Evolutionary conservation across 305 asterid species (phyloP).

Genomic region (Fraxinus latifolia): DNA sequence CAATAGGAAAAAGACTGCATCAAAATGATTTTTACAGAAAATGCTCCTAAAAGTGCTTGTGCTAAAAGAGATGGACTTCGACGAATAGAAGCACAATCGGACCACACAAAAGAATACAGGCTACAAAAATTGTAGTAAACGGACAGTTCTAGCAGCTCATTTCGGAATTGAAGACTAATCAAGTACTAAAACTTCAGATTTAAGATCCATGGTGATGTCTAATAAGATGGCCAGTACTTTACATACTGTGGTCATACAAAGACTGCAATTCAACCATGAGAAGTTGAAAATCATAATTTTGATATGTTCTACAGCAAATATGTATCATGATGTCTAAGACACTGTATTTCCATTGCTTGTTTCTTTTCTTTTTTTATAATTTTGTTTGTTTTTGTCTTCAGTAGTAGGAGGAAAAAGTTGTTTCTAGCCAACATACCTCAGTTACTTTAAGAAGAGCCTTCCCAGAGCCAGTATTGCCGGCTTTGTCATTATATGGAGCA

Average conservation of each 20-base stretch:
- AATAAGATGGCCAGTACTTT: not conserved
- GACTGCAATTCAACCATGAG: slow-evolving; percentile 5
- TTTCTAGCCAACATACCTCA: slow-evolving; percentile 54
- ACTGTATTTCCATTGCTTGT: not conserved
- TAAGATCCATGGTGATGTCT: not conserved
- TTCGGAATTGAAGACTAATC: not conserved
- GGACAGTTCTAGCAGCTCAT: not conserved
- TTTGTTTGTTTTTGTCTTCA: not conserved
- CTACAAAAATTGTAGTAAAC: not conserved
- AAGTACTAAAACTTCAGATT: not conserved
- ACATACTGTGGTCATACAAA: not conserved
- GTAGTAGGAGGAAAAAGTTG: not conserved
- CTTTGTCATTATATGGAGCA: slow-evolving; percentile 60
- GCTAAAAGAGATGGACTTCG: not conserved
- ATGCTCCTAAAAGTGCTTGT: not conserved
- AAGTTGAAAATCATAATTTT: not conserved
- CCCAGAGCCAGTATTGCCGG: slow-evolving; percentile 52
- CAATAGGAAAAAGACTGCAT: not conserved
- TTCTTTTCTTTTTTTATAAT: not conserved
- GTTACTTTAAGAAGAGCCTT: slow-evolving; percentile 85
- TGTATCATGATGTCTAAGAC: slow-evolving; percentile 1
- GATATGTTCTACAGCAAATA: slow-evolving; percentile 4
- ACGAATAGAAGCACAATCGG: not conserved
- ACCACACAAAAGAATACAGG: not conserved
- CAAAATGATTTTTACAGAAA: not conserved